These are phyloP conservation scores for Trichoderma sp. DNA, from an alignment of 2,329 filamentous ascomycete species.

Conservation along the genomic window DNA sequence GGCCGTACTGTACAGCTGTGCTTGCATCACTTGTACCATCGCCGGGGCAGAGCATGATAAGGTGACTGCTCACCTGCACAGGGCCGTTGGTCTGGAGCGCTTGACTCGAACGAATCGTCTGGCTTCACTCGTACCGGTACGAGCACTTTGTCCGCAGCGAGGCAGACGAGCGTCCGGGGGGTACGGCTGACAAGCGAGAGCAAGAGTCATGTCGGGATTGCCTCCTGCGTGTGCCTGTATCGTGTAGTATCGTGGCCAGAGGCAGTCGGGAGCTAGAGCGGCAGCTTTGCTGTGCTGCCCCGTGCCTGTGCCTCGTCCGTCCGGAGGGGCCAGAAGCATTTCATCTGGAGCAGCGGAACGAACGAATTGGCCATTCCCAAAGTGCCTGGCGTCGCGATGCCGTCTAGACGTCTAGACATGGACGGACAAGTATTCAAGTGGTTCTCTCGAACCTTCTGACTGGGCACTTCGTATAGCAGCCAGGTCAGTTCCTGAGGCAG, in stretches of 20 bases:
- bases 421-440: neutral
- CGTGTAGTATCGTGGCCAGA: no score
- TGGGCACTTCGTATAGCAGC: neutral
- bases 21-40: neutral
- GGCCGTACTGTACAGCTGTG: neutral
- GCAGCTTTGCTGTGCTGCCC: neutral
- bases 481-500: neutral
- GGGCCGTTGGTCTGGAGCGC: neutral
- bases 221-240: neutral
- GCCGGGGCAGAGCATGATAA: neutral
- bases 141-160: neutral
- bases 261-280: neutral
- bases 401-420: no score
- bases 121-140: neutral
- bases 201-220: neutral
- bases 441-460: neutral
- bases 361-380: neutral
- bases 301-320: neutral
- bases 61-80: constrained; percentile 17
- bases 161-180: neutral
- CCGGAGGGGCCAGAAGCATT: neutral
- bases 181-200: neutral
- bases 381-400: neutral
- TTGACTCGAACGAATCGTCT: constrained; percentile 2
- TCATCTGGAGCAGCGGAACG: neutral